Conservation (phyloP, 1,284 basidiomycete genomes). For the Coriolopsis trogii region DNA sequence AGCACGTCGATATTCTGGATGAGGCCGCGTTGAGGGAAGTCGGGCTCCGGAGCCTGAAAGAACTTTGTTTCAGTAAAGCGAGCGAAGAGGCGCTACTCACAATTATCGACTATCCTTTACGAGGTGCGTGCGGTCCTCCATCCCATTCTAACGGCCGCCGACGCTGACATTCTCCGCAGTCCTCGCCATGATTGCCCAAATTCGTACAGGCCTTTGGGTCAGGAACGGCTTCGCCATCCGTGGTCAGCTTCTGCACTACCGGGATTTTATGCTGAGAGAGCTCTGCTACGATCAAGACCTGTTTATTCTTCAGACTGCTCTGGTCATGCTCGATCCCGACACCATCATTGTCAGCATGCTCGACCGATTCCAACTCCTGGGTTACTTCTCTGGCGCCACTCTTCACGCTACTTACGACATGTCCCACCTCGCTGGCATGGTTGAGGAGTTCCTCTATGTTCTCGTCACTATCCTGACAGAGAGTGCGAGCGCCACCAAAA, state of each 20-base stretch:
- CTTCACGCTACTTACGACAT: slow-evolving; percentile 68
- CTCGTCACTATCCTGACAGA: slow-evolving; percentile 90
- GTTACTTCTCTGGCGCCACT: slow-evolving; percentile 76
- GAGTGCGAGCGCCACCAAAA: slow-evolving; percentile 73
- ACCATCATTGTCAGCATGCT: slow-evolving; percentile 85
- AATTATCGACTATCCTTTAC: slow-evolving; percentile 83
- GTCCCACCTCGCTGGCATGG: slow-evolving; percentile 79
- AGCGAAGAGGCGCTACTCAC: slow-evolving; percentile 68
- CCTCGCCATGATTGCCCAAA: slow-evolving; percentile 90
- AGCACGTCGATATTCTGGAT: slow-evolving; percentile 71
- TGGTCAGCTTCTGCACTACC: slow-evolving; percentile 95
- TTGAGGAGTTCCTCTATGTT: slow-evolving; percentile 91
- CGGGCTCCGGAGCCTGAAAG: slow-evolving; percentile 58
- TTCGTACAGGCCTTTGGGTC: slow-evolving; percentile 95
- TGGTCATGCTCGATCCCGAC: slow-evolving; percentile 81
- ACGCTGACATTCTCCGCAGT: slow-evolving; percentile 48
- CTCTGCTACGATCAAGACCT: slow-evolving; percentile 97
- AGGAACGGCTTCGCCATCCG: slow-evolving; percentile 96
- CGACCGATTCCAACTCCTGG: slow-evolving; percentile 84
- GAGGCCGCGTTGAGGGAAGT: slow-evolving; percentile 54
- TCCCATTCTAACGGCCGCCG: background rate
- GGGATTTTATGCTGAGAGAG: slow-evolving; percentile 94
- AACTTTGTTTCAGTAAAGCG: slow-evolving; percentile 60
- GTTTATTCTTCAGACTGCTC: slow-evolving; percentile 86
- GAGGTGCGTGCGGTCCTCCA: slow-evolving; percentile 57